A percentile compares a stretch with the other conserved stretches of the same genome.
These are phyloP conservation scores for Penicillium concentricum DNA, from an alignment of 2,329 filamentous ascomycete species.

Conservation along the genomic window DNA sequence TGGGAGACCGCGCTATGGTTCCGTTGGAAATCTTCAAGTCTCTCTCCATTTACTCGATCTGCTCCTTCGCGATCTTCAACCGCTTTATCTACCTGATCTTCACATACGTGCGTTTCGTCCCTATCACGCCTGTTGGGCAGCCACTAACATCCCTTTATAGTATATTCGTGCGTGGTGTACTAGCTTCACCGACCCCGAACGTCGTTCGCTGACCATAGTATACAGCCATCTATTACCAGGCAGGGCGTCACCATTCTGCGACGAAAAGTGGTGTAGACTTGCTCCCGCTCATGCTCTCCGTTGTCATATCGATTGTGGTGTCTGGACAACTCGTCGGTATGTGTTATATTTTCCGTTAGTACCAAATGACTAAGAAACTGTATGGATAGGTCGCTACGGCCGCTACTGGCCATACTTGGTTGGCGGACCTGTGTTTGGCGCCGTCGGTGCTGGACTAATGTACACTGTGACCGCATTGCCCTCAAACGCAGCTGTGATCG, in stretches of 20 bases:
- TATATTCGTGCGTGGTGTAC: not conserved
- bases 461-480: not conserved
- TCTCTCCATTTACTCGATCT: not conserved
- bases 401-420: not conserved
- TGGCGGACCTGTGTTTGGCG: not conserved
- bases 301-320: not conserved
- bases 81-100: not conserved
- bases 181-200: not conserved
- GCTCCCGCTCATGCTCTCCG: not conserved
- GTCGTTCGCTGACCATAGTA: not conserved
- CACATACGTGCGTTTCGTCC: not conserved
- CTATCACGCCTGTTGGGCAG: not conserved
- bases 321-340: not conserved
- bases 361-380: not conserved
- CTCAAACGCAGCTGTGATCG: not conserved
- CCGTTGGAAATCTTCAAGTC: not conserved
- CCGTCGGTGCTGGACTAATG: not conserved
- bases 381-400: not conserved
- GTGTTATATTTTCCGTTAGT: not conserved
- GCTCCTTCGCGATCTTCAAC: not conserved
- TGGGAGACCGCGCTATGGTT: not conserved
- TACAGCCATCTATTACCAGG: not conserved
- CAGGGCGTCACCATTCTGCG: not conserved
- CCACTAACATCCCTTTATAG: not conserved
- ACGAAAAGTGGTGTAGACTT: not conserved